Conservation (phyloP, 768 basidiomycete species). For the Mycena filopes region DNA sequence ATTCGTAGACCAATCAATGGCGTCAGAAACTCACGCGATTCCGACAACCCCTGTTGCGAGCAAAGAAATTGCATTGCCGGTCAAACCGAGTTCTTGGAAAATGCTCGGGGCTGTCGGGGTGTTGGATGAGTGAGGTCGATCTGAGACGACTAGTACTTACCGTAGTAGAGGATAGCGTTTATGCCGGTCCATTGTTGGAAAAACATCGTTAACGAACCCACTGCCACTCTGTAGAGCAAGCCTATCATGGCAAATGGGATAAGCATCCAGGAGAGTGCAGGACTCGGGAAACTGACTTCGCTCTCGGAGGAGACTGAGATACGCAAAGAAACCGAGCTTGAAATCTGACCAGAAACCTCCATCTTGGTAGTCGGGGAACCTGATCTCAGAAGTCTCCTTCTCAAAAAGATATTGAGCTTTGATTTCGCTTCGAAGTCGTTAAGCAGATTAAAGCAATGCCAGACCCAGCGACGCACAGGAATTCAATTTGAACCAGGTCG, state of each 20-base stretch:
- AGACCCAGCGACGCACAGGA: conserved; percentile 59
- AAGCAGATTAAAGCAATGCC: not conserved
- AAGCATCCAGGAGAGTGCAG: not conserved
- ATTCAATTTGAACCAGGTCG: conserved; percentile 79
- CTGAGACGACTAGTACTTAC: too few relatives aligned
- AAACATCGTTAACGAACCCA: conserved; percentile 74
- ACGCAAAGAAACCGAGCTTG: conserved; percentile 69
- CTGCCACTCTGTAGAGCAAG: conserved; percentile 69
- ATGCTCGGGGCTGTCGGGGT: conserved; percentile 81
- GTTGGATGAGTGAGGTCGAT: too few relatives aligned
- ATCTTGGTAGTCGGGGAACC: conserved; percentile 74
- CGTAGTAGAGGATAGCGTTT: conserved; percentile 81
- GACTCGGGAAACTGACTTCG: conserved; percentile 46
- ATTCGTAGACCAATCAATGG: too few relatives aligned
- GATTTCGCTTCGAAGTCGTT: conserved; percentile 62
- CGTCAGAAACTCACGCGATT: conserved; percentile 63
- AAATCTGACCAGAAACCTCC: conserved; percentile 65
- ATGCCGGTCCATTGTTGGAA: conserved; percentile 85
- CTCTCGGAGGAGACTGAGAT: conserved; percentile 68
- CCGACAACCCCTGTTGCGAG: conserved; percentile 75
- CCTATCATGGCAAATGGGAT: conserved; percentile 44
- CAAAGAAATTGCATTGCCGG: conserved; percentile 66
- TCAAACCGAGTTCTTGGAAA: conserved; percentile 68
- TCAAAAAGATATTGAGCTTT: conserved; percentile 81
- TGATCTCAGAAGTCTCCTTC: conserved; percentile 64